phyloP scores from a whole-genome alignment of 2,329 filamentous ascomycete genomes.

The Penicillium sp. region DNA sequence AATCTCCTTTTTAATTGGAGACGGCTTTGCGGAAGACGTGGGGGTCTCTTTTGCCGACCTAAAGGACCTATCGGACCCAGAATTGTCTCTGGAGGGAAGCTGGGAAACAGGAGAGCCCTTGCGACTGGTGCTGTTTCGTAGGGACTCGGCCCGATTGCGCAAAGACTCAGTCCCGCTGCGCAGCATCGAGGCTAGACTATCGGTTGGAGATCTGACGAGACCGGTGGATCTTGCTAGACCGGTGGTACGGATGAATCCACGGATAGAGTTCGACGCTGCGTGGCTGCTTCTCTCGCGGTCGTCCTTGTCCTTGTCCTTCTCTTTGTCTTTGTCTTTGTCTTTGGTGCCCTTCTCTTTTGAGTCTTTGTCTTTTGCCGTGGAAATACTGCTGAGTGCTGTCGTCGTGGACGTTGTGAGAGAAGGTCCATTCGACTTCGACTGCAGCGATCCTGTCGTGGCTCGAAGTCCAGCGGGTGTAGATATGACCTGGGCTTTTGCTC shows the following conservation, averaged over 20 bases:
- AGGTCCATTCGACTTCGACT: conserved; percentile 22
- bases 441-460: conserved; percentile 24
- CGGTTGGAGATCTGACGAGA: conserved; percentile 28
- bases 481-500: conserved; percentile 26
- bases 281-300: conserved; percentile 1
- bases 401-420: conserved; percentile 24
- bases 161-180: conserved; percentile 24
- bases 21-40: conserved; percentile 9
- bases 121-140: conserved; percentile 20
- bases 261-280: conserved; percentile 25
- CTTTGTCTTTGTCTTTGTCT: conserved; percentile 4
- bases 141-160: conserved; percentile 21
- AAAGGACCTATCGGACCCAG: conserved; percentile 22
- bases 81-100: conserved; percentile 21
- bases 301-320: conserved; percentile 6
- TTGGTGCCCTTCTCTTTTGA: conserved; percentile 8
- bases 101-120: conserved; percentile 17
- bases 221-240: conserved; percentile 29
- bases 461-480: conserved; percentile 29
- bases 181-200: conserved; percentile 23
- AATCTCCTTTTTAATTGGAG: conserved; percentile 8
- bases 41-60: conserved; percentile 17
- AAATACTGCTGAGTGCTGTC: conserved; percentile 12
- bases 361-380: conserved; percentile 13
- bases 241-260: conserved; percentile 40